phyloP scores from a whole-genome alignment of 176 grass and related monocot species.

The Themeda triandra region DNA sequence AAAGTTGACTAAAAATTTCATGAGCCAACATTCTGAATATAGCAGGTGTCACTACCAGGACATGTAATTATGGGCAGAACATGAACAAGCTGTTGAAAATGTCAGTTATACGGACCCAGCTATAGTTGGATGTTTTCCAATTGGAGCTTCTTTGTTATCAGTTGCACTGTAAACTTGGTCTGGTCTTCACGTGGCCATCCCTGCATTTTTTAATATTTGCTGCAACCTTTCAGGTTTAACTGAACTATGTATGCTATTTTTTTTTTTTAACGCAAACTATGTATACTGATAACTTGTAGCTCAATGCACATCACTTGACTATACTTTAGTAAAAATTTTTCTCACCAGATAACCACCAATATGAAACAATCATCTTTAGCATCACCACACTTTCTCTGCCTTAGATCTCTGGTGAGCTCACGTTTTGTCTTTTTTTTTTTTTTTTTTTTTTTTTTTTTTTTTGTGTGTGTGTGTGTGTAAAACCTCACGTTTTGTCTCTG shows the following conservation, averaged over 20 bases:
- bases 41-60: background rate
- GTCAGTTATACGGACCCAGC: background rate
- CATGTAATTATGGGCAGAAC: background rate
- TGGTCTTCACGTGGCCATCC: background rate
- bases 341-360: background rate
- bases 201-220: background rate
- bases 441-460: too few species aligned
- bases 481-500: background rate
- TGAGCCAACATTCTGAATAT: background rate
- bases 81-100: background rate
- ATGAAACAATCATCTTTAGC: background rate
- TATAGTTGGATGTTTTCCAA: background rate
- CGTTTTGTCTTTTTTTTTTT: background rate
- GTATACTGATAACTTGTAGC: background rate
- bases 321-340: background rate
- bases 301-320: background rate
- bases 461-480: too few species aligned
- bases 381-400: background rate
- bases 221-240: background rate
- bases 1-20: background rate
- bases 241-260: background rate
- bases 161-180: background rate
- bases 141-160: background rate
- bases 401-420: background rate
- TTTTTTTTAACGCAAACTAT: too few species aligned